phyloP scores from a whole-genome alignment of 2,329 filamentous ascomycete genomes.

The Aspergillus neoniger region DNA sequence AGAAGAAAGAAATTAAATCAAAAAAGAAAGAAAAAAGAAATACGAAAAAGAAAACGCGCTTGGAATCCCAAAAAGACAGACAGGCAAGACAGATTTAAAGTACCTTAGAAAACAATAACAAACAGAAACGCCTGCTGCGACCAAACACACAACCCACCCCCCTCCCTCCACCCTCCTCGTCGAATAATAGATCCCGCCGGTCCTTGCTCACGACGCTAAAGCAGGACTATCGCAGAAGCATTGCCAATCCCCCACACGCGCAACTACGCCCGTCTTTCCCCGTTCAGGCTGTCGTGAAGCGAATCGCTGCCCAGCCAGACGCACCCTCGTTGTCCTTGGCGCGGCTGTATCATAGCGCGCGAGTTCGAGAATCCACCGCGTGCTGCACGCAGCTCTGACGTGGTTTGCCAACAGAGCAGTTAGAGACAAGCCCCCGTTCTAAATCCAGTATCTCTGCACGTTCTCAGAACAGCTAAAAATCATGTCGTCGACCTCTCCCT shows the following conservation, averaged over 20 bases:
- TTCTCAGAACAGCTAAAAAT: constrained; percentile 61
- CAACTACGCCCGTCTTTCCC: constrained; percentile 24
- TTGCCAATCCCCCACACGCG: constrained; percentile 35
- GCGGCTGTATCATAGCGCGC: constrained; percentile 28
- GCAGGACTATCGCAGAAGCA: constrained; percentile 29
- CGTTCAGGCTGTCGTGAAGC: constrained; percentile 39
- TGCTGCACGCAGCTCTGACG: constrained; percentile 44
- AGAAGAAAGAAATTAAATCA: constrained; percentile 5
- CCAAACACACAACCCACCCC: too few relatives aligned
- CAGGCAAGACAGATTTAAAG: not conserved
- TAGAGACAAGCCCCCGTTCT: constrained; percentile 35
- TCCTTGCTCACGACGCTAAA: constrained; percentile 30
- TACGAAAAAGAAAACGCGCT: constrained; percentile 2
- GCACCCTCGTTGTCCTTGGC: constrained; percentile 26
- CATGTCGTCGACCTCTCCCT: constrained; percentile 95
- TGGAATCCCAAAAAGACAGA: not conserved
- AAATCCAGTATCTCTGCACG: constrained; percentile 39
- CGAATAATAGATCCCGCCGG: constrained; percentile 27
- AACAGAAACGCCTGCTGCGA: constrained; percentile 20
- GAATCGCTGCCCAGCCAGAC: constrained; percentile 42
- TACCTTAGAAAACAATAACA: constrained; percentile 9
- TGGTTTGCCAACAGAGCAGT: constrained; percentile 48
- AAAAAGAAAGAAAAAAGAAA: constrained; percentile 8
- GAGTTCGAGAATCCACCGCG: constrained; percentile 27
- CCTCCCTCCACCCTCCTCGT: constrained; percentile 15